Percentiles rank a stretch among this genome's conserved stretches.
Evolutionary conservation across 2,329 filamentous ascomycete species (phyloP).

Genomic region (Verticillium albo-atrum): DNA sequence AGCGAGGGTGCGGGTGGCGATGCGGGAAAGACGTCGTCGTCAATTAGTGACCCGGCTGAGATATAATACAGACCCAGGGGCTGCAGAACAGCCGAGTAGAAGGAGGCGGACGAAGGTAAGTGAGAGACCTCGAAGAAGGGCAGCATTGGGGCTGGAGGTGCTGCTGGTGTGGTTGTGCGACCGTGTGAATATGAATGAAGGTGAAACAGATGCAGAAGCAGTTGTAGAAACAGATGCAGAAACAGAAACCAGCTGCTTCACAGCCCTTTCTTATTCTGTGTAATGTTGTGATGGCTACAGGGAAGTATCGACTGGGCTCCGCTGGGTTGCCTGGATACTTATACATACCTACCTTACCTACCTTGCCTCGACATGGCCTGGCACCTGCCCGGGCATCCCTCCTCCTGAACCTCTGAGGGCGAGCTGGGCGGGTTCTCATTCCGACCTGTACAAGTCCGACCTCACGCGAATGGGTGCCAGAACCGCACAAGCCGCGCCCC

Average conservation of each 20-base stretch:
- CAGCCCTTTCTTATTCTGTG: neutral
- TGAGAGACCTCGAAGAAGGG: conserved; percentile 65
- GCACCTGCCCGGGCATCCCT: too few relatives aligned
- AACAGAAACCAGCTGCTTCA: neutral
- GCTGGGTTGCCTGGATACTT: neutral
- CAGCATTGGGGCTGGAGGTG: conserved; percentile 25
- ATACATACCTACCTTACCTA: neutral
- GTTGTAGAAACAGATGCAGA: conserved; percentile 12
- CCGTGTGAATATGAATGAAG: conserved; percentile 17
- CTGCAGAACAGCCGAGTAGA: conserved; percentile 75
- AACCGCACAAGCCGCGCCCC: neutral
- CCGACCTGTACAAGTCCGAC: too few relatives aligned
- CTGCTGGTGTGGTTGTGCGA: neutral
- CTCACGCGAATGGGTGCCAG: neutral
- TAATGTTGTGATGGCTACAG: neutral
- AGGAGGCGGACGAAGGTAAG: conserved; percentile 74
- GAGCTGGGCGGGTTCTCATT: too few relatives aligned
- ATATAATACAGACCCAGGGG: conserved; percentile 73
- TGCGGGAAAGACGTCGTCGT: neutral
- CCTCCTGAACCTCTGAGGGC: too few relatives aligned
- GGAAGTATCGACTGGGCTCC: neutral
- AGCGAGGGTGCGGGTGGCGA: neutral
- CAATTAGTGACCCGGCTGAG: conserved; percentile 19
- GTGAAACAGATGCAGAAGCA: too few relatives aligned
- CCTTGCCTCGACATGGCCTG: too few relatives aligned